phyloP scores from a whole-genome alignment of 2,329 filamentous ascomycete genomes.

The Neocucurbitaria cava region DNA sequence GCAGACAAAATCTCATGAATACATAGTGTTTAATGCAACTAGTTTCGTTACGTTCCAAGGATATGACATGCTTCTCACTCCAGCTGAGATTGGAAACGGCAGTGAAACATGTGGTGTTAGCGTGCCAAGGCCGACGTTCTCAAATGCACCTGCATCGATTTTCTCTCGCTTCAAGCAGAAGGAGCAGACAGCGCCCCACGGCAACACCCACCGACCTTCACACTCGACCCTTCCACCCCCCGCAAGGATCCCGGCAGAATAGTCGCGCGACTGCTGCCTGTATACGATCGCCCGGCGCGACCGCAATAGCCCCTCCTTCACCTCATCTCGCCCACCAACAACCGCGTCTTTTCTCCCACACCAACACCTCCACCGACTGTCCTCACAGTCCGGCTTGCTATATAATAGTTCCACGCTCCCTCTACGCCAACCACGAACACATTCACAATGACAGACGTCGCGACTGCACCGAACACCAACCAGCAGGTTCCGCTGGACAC shows the following conservation, averaged over 20 bases:
- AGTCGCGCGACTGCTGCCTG: slow-evolving; percentile 29
- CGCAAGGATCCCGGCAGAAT: slow-evolving; percentile 16
- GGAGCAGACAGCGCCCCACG: slow-evolving; percentile 22
- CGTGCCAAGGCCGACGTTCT: slow-evolving; percentile 20
- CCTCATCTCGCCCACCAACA: slow-evolving; percentile 22
- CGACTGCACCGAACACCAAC: slow-evolving; percentile 47
- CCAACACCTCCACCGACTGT: slow-evolving; percentile 15
- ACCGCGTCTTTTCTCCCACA: slow-evolving; percentile 20
- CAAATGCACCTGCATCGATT: slow-evolving; percentile 32
- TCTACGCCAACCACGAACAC: slow-evolving; percentile 8
- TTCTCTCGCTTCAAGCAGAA: slow-evolving; percentile 28
- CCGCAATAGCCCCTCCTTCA: slow-evolving; percentile 29
- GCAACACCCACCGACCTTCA: slow-evolving; percentile 19
- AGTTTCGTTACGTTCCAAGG: background rate
- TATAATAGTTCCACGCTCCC: slow-evolving; percentile 5
- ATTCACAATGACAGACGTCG: slow-evolving; percentile 46
- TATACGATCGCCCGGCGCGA: slow-evolving; percentile 45
- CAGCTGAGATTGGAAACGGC: background rate
- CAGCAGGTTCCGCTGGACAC: slow-evolving; percentile 62
- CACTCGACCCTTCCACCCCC: slow-evolving; percentile 18
- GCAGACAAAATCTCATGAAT: slow-evolving; percentile 39
- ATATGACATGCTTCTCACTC: background rate
- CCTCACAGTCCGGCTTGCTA: slow-evolving; percentile 8
- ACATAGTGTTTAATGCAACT: background rate
- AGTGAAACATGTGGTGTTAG: slow-evolving; percentile 24